These are phyloP conservation scores for Cladophialophora psammophila DNA, from an alignment of 2,329 filamentous ascomycete genomes.

Conservation along the genomic window DNA sequence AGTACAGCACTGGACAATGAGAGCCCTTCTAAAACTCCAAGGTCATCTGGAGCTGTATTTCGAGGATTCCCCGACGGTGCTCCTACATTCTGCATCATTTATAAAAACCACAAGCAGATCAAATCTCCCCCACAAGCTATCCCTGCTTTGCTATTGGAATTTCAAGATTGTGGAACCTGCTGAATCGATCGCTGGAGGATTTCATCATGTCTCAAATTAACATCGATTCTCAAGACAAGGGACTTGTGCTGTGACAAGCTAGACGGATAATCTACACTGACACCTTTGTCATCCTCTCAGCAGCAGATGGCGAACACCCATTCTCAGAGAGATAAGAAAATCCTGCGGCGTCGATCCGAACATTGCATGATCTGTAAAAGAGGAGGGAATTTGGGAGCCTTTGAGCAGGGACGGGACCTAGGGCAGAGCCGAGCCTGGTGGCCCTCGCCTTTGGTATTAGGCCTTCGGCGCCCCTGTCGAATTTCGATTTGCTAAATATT, in stretches of 20 bases:
- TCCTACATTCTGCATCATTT: not conserved
- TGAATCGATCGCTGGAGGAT: not conserved
- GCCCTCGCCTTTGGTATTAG: slow-evolving; percentile 10
- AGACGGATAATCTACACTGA: not conserved
- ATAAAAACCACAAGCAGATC: not conserved
- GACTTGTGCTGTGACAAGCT: slow-evolving; percentile 1
- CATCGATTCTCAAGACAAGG: not conserved
- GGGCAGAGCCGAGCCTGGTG: slow-evolving; percentile 24
- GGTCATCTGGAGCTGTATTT: not conserved
- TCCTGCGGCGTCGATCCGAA: slow-evolving; percentile 4
- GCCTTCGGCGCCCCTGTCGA: slow-evolving; percentile 3
- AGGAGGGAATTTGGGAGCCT: slow-evolving; percentile 2
- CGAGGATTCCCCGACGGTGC: not conserved
- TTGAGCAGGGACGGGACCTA: slow-evolving; percentile 19
- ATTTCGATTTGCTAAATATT: slow-evolving; percentile 2
- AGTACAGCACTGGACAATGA: not conserved
- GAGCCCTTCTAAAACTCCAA: not conserved
- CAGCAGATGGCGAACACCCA: not conserved
- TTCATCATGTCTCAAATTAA: not conserved
- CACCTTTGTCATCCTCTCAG: not conserved
- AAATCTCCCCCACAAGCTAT: not conserved
- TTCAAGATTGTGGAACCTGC: not conserved
- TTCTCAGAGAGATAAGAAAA: not conserved
- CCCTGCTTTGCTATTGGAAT: not conserved
- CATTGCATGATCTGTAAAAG: not conserved